phyloP scores from a whole-genome alignment of 2,329 filamentous ascomycete species.

The Hypoxylon sp. region DNA sequence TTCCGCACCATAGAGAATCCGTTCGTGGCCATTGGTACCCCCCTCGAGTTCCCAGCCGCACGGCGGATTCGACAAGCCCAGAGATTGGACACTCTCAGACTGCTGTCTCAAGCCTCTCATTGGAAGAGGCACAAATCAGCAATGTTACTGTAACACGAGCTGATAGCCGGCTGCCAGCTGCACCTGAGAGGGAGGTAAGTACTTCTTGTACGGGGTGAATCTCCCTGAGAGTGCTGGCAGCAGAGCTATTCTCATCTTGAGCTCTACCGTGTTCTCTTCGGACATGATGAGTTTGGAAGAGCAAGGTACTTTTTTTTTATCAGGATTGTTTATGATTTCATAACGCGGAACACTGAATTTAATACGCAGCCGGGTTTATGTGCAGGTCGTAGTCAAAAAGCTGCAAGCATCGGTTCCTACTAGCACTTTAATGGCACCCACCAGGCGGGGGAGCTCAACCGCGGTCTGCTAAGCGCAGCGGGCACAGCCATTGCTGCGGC shows the following conservation, averaged over 20 bases:
- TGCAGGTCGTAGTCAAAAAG: not conserved
- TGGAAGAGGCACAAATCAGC: constrained; percentile 11
- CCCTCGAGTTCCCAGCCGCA: constrained; percentile 22
- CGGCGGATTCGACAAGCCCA: constrained; percentile 2
- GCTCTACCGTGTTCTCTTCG: not conserved
- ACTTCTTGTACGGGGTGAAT: too few relatives aligned
- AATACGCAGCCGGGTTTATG: not conserved
- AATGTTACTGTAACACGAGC: constrained; percentile 32
- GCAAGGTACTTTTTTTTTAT: constrained; percentile 1
- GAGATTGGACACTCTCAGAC: constrained; percentile 17
- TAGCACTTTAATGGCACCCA: constrained; percentile 27
- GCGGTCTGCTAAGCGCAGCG: constrained; percentile 21
- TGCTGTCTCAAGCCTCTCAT: constrained; percentile 24
- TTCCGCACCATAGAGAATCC: not conserved
- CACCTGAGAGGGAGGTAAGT: too few relatives aligned
- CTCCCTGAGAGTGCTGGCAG: not conserved
- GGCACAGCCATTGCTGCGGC: constrained; percentile 35
- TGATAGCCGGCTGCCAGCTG: constrained; percentile 23
- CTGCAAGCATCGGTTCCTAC: constrained; percentile 23
- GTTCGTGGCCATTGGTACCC: constrained; percentile 10
- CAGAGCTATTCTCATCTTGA: constrained; percentile 5
- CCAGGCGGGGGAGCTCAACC: constrained; percentile 24
- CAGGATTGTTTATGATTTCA: constrained; percentile 4
- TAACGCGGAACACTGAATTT: constrained; percentile 18
- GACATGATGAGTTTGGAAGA: constrained; percentile 1